A percentile compares a stretch with the other conserved stretches of the same genome.
Conservation (phyloP, 805 yeast species). For the Cyberlindnera amylophila region DNA sequence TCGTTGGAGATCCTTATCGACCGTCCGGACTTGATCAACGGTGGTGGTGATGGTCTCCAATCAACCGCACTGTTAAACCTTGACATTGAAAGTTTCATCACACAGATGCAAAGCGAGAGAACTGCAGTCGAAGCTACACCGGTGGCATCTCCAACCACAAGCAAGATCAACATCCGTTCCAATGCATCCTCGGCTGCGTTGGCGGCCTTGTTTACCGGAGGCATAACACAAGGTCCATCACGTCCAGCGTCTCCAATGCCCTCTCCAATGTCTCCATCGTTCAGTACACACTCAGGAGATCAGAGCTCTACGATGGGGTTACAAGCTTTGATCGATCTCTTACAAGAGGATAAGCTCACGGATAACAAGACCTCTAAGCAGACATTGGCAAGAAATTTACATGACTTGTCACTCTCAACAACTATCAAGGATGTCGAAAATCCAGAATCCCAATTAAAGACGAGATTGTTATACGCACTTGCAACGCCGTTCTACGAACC, state of each 20-base stretch:
- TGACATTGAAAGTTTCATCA: conserved; percentile 27
- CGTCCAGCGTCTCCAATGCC: conserved; percentile 7
- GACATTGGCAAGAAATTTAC: conserved; percentile 47
- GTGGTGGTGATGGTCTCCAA: conserved; percentile 5
- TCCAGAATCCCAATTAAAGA: conserved; percentile 28
- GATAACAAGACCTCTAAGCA: conserved; percentile 32
- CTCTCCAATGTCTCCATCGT: conserved; percentile 1
- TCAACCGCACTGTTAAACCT: conserved; percentile 17
- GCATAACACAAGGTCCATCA: conserved; percentile 5
- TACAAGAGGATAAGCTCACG: conserved; percentile 35
- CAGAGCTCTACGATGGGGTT: conserved; percentile 25
- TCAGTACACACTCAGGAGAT: neutral
- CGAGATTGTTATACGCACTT: conserved; percentile 53
- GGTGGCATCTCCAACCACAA: conserved; percentile 4
- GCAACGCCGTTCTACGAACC: conserved; percentile 56
- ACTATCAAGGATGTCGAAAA: conserved; percentile 16
- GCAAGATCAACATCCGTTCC: conserved; percentile 28
- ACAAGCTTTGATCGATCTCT: conserved; percentile 44
- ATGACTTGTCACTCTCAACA: conserved; percentile 50
- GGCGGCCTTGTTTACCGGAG: conserved; percentile 30
- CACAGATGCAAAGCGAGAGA: conserved; percentile 20
- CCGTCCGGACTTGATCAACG: conserved; percentile 24
- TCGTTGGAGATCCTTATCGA: conserved; percentile 65
- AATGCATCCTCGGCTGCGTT: conserved; percentile 40
- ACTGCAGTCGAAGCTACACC: neutral